Evolutionary conservation across 2,329 filamentous ascomycete species (phyloP), one percentile per base, ranked within the genome.

Genomic region (Verticillium zaregamsianum): DNA sequence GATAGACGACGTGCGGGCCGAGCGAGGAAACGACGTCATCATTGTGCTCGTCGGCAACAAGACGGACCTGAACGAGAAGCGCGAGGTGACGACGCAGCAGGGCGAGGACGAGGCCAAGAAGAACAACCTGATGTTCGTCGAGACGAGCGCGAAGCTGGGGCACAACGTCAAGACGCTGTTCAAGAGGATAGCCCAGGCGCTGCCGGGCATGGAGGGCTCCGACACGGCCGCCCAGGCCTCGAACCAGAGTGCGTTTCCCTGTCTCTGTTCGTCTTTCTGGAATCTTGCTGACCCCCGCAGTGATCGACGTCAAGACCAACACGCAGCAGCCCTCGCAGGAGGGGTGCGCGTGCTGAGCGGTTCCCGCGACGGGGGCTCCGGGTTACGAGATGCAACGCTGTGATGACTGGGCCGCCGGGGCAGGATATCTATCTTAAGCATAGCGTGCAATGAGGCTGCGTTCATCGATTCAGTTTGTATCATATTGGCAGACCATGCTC

Each of bases 41-140:
- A 98, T 99, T 71, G 95, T 99, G 56, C 81, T 99, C 56, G 96
- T 99, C 45, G 95, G 95, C 68, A 99, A 99, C 84, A 99, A 99
- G 88, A 99, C 95, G 55, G 95, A 99, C 83, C 79, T 99, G 76
- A 96, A 95, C 77, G 95, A 99, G 77, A 98, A 97, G 85, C 87
- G 95, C 61, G 94, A 99, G 79, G 95, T 99, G 64, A 99, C 94
- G 52, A 96, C 93, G 39, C 89, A 91, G 73, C 93, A 98, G 77
- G 95, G 95, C 63, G 95, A 99, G 77, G 95, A 98, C 70, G 95
- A 99, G 80, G 94, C 94, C 54, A 97, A 96, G 86, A 94, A 94
- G 83, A 94, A 97, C 77, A 95, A 95, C 68, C 82, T 97, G 68
- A 97, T 99, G 91, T 99, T 99, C 73, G 95, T 99, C 70, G 95